Conservation (phyloP, 2,329 filamentous ascomycete genomes). For the Cercospora berteroae region DNA sequence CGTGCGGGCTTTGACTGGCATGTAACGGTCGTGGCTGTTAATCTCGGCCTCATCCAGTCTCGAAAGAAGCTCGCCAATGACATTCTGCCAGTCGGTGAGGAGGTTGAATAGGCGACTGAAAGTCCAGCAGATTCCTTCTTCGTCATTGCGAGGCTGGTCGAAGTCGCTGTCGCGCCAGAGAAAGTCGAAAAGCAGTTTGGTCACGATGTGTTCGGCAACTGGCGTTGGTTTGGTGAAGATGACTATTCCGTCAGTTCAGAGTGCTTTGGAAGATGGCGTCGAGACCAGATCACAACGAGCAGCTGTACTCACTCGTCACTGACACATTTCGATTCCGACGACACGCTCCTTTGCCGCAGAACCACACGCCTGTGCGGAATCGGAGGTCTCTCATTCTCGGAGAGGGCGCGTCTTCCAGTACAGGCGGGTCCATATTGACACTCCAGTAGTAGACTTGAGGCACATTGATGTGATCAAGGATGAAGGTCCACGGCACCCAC, state of each 20-base stretch:
- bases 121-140: slow-evolving; percentile 40
- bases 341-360: slow-evolving; percentile 37
- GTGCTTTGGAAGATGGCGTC: background rate
- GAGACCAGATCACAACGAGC: background rate
- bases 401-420: slow-evolving; percentile 25
- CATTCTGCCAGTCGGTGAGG: slow-evolving; percentile 41
- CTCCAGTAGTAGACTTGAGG: slow-evolving; percentile 42
- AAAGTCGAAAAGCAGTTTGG: slow-evolving; percentile 35
- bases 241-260: slow-evolving; percentile 19
- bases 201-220: slow-evolving; percentile 37
- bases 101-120: slow-evolving; percentile 38
- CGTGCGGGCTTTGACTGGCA: slow-evolving; percentile 38
- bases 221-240: slow-evolving; percentile 37
- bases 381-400: slow-evolving; percentile 36
- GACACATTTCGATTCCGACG: slow-evolving; percentile 33
- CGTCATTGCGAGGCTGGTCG: slow-evolving; percentile 34
- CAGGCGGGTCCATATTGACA: slow-evolving; percentile 34
- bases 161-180: slow-evolving; percentile 37
- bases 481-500: slow-evolving; percentile 39
- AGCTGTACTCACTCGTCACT: slow-evolving; percentile 20
- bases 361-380: slow-evolving; percentile 39
- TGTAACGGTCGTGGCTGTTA: slow-evolving; percentile 36
- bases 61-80: slow-evolving; percentile 37
- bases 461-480: slow-evolving; percentile 41
- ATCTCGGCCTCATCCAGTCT: slow-evolving; percentile 39